A percentile compares a stretch with the other conserved stretches of the same genome.
These are phyloP conservation scores for Fraxinus baroniana DNA, from an alignment of 305 asterid genomes.

Conservation along the genomic window DNA sequence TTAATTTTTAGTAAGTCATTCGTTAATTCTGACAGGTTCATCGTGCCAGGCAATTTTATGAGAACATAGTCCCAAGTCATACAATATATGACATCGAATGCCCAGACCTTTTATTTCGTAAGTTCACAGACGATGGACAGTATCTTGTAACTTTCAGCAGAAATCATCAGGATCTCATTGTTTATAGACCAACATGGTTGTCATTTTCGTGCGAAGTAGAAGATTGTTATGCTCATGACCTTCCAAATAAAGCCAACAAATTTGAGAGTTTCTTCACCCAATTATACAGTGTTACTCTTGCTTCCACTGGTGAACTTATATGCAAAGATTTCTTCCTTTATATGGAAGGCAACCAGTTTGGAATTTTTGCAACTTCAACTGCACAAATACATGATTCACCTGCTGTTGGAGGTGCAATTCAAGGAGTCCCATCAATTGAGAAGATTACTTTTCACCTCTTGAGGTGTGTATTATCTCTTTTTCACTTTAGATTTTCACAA, in stretches of 20 bases:
- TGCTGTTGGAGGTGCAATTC: constrained; percentile 67
- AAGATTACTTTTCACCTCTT: constrained; percentile 89
- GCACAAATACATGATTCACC: constrained; percentile 83
- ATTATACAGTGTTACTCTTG: constrained; percentile 66
- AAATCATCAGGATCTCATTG: constrained; percentile 84
- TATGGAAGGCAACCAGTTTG: constrained; percentile 63
- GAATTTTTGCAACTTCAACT: constrained; percentile 92
- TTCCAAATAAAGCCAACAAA: constrained; percentile 77
- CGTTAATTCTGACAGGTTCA: constrained; percentile 59
- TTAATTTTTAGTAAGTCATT: background rate
- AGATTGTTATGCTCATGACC: constrained; percentile 54
- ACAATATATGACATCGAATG: constrained; percentile 84
- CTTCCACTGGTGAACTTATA: constrained; percentile 79
- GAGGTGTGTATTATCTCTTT: constrained; percentile 54
- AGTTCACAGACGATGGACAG: constrained; percentile 94
- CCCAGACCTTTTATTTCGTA: constrained; percentile 88
- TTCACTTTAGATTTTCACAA: constrained; percentile 20
- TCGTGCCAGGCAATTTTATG: constrained; percentile 78
- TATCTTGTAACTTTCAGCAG: constrained; percentile 88
- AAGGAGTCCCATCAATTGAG: constrained; percentile 83
- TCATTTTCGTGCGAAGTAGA: constrained; percentile 74
- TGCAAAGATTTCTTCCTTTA: constrained; percentile 96
- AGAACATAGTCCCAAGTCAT: constrained; percentile 83
- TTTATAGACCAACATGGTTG: constrained; percentile 88
- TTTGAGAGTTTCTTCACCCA: constrained; percentile 89